Conservation (phyloP, 257 asterid genomes). For the Nicotiana paniculata region DNA sequence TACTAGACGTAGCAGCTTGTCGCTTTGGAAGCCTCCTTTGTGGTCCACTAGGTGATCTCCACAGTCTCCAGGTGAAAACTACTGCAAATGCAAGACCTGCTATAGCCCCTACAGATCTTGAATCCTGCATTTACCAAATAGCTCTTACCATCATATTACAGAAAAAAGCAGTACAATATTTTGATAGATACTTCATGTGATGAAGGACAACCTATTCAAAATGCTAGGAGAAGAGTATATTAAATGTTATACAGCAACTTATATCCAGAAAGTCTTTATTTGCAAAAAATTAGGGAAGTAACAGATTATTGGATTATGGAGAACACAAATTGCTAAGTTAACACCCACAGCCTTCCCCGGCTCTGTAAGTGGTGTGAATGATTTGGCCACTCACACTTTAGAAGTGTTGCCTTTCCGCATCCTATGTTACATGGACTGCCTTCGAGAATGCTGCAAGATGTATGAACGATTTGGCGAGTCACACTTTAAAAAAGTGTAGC, state of each 20-base stretch:
- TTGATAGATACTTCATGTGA: not conserved
- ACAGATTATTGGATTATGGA: not conserved
- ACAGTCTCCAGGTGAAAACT: slow-evolving; percentile 83
- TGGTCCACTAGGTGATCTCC: slow-evolving; percentile 57
- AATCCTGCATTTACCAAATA: slow-evolving; percentile 45
- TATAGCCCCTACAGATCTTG: slow-evolving; percentile 71
- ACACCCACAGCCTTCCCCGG: not conserved
- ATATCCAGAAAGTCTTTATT: not conserved
- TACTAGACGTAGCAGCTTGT: slow-evolving; percentile 47
- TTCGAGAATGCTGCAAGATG: not conserved
- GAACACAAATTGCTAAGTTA: not conserved
- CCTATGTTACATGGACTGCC: not conserved
- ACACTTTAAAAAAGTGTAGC: not conserved
- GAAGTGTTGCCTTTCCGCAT: not conserved
- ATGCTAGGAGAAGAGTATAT: not conserved
- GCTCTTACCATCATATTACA: not conserved
- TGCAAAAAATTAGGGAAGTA: not conserved
- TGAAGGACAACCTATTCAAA: not conserved
- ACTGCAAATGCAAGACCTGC: slow-evolving; percentile 86
- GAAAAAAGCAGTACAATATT: not conserved
- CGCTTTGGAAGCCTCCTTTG: slow-evolving; percentile 68
- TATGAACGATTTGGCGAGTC: not conserved
- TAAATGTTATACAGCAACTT: not conserved
- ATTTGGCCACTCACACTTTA: not conserved
- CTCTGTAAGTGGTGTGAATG: not conserved